Percentiles rank a stretch among this genome's conserved stretches.
Evolutionary conservation across 2,329 filamentous ascomycete genomes (phyloP).

Genomic region (Alternaria novae-zelandiae): DNA sequence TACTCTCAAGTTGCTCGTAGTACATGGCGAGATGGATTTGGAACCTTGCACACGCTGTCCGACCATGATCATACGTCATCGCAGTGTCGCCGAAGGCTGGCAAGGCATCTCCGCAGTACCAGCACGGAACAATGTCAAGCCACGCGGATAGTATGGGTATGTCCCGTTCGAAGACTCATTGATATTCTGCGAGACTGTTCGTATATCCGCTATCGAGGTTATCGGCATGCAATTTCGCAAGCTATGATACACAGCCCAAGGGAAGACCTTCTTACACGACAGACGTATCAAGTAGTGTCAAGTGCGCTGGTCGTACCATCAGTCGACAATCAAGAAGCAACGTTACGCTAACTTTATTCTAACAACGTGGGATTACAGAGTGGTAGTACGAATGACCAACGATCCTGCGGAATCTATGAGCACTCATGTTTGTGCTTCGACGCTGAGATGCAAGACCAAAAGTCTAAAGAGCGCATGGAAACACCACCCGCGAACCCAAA

Average conservation of each 20-base stretch:
- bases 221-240: neutral
- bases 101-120: neutral
- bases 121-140: neutral
- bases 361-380: neutral
- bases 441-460: neutral
- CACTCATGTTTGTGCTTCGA: neutral
- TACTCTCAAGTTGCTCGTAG: neutral
- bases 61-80: neutral
- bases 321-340: neutral
- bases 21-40: neutral
- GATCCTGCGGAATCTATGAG: neutral
- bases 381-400: neutral
- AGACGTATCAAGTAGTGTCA: no score
- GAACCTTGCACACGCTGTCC: neutral
- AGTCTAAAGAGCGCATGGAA: neutral
- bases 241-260: neutral
- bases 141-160: neutral
- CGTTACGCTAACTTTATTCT: conserved; percentile 7
- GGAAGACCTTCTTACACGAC: neutral
- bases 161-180: neutral
- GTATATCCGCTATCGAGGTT: neutral
- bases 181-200: neutral
- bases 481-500: neutral
- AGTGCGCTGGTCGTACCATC: neutral
- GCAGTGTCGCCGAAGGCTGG: neutral